phyloP scores from a whole-genome alignment of 768 basidiomycete species.

The Cyathus striatus region DNA sequence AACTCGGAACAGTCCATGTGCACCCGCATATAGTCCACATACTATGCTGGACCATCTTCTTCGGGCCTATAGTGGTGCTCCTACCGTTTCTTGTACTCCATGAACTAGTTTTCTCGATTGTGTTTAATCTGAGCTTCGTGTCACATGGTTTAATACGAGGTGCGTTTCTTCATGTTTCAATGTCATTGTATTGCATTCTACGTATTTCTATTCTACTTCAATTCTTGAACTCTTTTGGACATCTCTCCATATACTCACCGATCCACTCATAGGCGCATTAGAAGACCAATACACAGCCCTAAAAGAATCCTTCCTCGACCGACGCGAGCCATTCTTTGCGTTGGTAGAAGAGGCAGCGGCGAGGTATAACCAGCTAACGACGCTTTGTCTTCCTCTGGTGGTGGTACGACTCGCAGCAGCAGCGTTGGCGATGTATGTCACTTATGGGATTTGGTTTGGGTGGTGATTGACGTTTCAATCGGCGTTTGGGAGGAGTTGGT shows the following conservation, averaged over 20 bases:
- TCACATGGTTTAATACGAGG: slow-evolving; percentile 30
- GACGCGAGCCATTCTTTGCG: slow-evolving; percentile 29
- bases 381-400: slow-evolving; percentile 25
- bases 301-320: slow-evolving; percentile 26
- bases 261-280: slow-evolving; percentile 15
- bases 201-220: background rate
- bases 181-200: background rate
- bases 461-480: no score
- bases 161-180: slow-evolving; percentile 7
- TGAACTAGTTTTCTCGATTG: slow-evolving; percentile 24
- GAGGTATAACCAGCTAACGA: slow-evolving; percentile 33
- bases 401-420: slow-evolving; percentile 24
- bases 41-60: slow-evolving; percentile 32
- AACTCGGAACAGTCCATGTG: background rate
- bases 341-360: slow-evolving; percentile 29
- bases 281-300: slow-evolving; percentile 25
- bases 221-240: background rate
- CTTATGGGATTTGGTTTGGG: slow-evolving; percentile 23
- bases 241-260: background rate
- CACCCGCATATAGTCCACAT: slow-evolving; percentile 31
- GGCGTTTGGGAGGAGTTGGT: no score
- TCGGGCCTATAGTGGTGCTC: slow-evolving; percentile 35
- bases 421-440: slow-evolving; percentile 20
- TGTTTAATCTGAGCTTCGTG: slow-evolving; percentile 27
- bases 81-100: slow-evolving; percentile 27